Evolutionary conservation across 768 basidiomycete genomes (phyloP), one percentile per base, ranked within the genome.

Genomic region (Ramaria sp.): DNA sequence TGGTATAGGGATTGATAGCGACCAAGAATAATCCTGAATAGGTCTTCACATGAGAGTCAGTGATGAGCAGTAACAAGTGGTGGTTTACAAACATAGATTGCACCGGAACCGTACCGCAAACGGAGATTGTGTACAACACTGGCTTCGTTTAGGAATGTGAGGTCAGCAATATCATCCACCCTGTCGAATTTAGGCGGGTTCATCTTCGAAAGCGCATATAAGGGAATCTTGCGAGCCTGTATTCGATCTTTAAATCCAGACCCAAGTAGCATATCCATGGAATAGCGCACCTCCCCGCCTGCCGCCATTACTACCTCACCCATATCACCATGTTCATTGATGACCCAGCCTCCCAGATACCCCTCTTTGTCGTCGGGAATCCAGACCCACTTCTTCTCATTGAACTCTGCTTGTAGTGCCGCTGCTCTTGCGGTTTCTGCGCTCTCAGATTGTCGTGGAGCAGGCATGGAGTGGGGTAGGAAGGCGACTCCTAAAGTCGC

Each of bases 301-400:
- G 84, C 77, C 39, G 88, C 86, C 76, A 95, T 82, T 42, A 94
- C 75, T 15, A 97, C 86, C 63, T 94, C 84, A 1, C 84, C 91
- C 15, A 79, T 71, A 59, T 92, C 90, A 27, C 83, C 85, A 53
- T 91, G 85, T 67, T 94, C 92, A 61, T 80, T 83, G 59, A 90
- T 80, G 24, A 97, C 88, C 91, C 91, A 95, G 57, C 92, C 94
- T 46, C 92, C 87, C 49, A 95, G 80, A 70, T 97, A 98, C 0
- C 95, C 95, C 62, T 93, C 88, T 67, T 80, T 82, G 58, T 86
- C 81, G 69, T 98, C 94, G 2, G 92, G 91, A 24, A 94, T 87
- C 95, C 95, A 98, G 6, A 97, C 92, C 89, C 94, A 95, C 74
- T 86, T 90, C 85, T 94, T 96, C 78, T 92, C 91, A 68, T 92